Conservation (phyloP, 2,329 filamentous ascomycete genomes). For the Fusarium scirpi region DNA sequence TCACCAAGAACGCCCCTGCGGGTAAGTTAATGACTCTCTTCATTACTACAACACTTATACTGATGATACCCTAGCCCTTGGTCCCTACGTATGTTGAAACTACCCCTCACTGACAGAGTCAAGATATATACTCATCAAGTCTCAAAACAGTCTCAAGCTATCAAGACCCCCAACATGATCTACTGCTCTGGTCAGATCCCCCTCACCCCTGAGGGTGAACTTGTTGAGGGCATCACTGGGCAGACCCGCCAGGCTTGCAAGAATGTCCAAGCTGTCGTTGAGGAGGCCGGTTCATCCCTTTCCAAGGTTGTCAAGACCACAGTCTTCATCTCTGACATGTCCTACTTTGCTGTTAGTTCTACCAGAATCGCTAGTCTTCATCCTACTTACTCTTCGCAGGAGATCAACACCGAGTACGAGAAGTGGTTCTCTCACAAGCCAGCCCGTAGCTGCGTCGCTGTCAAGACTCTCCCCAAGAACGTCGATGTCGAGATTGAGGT, state of each 20-base stretch:
- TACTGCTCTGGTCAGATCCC: conserved; percentile 82
- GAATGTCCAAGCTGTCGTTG: conserved; percentile 86
- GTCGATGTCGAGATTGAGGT: conserved; percentile 92
- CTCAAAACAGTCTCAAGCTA: conserved; percentile 68
- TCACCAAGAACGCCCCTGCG: conserved; percentile 69
- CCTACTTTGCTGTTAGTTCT: conserved; percentile 74
- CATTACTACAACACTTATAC: neutral
- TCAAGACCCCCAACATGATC: conserved; percentile 74
- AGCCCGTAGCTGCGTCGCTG: conserved; percentile 88
- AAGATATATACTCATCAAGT: conserved; percentile 24
- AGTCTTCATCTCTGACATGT: conserved; percentile 94
- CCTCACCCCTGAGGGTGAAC: conserved; percentile 65
- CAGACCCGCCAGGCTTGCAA: conserved; percentile 73
- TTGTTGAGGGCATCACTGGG: conserved; percentile 71
- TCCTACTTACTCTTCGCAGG: conserved; percentile 51
- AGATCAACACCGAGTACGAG: conserved; percentile 88
- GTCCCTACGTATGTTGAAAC: conserved; percentile 68
- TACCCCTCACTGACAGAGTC: conserved; percentile 24
- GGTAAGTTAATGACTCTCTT: conserved; percentile 57
- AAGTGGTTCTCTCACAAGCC: conserved; percentile 88
- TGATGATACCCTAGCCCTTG: conserved; percentile 61
- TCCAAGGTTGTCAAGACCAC: conserved; percentile 89
- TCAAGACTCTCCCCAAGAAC: conserved; percentile 87
- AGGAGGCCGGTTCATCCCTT: conserved; percentile 82
- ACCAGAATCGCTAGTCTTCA: too few species aligned